phyloP scores from a whole-genome alignment of 2,329 filamentous ascomycete genomes.

The Sporothrix luriei region DNA sequence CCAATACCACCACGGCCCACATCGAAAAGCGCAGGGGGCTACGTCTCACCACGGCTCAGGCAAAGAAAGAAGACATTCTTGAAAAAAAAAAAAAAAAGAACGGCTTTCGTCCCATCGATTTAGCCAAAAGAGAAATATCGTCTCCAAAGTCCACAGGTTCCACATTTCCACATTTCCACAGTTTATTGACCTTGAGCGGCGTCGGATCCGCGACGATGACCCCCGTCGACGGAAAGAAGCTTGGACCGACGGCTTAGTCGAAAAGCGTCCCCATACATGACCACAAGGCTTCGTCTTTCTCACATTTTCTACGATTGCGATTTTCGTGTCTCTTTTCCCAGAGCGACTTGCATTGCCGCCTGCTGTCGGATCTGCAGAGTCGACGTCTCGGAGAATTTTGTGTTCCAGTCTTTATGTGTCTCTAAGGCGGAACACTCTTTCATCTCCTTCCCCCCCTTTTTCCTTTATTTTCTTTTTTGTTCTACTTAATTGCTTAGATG shows the following conservation, averaged over 20 bases:
- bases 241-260: neutral
- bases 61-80: neutral
- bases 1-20: neutral
- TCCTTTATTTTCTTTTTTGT: neutral
- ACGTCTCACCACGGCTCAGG: neutral
- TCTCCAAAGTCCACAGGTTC: neutral
- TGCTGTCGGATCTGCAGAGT: neutral
- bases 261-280: neutral
- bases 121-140: neutral
- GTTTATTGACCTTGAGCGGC: neutral
- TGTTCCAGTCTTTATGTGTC: slow-evolving; percentile 24
- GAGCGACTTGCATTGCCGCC: slow-evolving; percentile 12
- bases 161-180: neutral
- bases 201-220: neutral
- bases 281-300: slow-evolving; percentile 2
- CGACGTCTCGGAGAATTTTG: slow-evolving; percentile 30
- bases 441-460: neutral
- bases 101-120: neutral
- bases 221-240: neutral
- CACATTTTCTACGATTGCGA: neutral
- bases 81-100: neutral
- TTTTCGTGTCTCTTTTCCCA: neutral
- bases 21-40: neutral
- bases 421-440: neutral
- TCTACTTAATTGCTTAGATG: neutral